Evolutionary conservation across 768 basidiomycete species (phyloP).

Genomic region (Cyclocybe cylindracea): DNA sequence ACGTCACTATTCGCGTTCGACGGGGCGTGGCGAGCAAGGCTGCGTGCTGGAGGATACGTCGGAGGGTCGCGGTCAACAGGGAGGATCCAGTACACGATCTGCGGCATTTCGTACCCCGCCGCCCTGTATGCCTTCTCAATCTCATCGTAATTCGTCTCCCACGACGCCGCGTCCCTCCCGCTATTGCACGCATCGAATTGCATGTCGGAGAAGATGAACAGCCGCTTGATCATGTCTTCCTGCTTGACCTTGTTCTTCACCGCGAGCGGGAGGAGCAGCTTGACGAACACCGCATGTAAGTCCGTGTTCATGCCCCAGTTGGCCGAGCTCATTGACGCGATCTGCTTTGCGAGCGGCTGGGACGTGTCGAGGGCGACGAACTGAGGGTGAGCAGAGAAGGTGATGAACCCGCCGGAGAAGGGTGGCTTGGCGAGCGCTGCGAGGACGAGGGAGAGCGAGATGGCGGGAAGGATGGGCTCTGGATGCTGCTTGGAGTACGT

Average conservation of each 20-base stretch:
- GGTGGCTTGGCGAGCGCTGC: slow-evolving; percentile 64
- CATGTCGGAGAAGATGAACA: slow-evolving; percentile 82
- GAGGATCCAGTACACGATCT: slow-evolving; percentile 81
- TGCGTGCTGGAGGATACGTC: no score
- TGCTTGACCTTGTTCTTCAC: slow-evolving; percentile 52
- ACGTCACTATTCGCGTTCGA: no score
- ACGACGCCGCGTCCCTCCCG: slow-evolving; percentile 21
- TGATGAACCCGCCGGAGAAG: slow-evolving; percentile 67
- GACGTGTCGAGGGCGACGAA: slow-evolving; percentile 50
- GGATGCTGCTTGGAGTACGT: slow-evolving; percentile 8
- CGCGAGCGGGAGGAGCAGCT: slow-evolving; percentile 65
- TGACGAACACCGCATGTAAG: slow-evolving; percentile 58
- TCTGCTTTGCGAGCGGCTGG: slow-evolving; percentile 35
- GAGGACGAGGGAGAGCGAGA: slow-evolving; percentile 70
- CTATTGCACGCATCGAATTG: slow-evolving; percentile 54
- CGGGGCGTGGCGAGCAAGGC: no score
- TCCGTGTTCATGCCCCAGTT: slow-evolving; percentile 64
- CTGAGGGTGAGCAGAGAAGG: slow-evolving; percentile 56
- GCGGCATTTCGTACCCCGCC: slow-evolving; percentile 71
- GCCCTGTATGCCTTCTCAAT: slow-evolving; percentile 54
- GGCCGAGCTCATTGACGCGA: slow-evolving; percentile 33
- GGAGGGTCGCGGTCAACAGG: no score
- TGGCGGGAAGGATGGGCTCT: slow-evolving; percentile 57
- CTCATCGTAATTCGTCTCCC: slow-evolving; percentile 65
- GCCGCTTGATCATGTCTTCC: slow-evolving; percentile 74